A percentile compares a stretch with the other conserved stretches of the same genome.
Conservation (phyloP, 2,329 filamentous ascomycete species). For the Delphinella strobiligena region DNA sequence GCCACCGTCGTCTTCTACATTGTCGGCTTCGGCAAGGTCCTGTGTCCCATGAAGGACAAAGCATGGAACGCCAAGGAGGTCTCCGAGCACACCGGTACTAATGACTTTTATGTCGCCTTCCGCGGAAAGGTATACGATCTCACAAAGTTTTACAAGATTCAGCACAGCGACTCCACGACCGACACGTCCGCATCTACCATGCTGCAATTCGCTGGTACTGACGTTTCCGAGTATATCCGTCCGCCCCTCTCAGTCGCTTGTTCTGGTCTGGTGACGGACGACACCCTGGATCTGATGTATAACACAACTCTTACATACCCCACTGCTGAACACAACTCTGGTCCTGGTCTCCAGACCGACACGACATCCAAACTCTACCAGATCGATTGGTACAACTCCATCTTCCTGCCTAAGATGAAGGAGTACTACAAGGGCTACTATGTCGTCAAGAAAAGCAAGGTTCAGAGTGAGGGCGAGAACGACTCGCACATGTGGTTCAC, state of each 20-base stretch:
- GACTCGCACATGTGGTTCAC: constrained; percentile 67
- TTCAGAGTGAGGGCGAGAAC: constrained; percentile 55
- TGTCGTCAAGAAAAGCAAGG: constrained; percentile 51
- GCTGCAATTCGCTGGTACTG: constrained; percentile 63
- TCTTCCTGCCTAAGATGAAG: constrained; percentile 67
- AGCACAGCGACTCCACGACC: constrained; percentile 66
- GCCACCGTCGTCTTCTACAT: constrained; percentile 83
- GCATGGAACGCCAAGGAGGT: constrained; percentile 69
- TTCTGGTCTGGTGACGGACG: constrained; percentile 52
- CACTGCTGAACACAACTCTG: constrained; percentile 54
- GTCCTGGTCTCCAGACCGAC: constrained; percentile 44
- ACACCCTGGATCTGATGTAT: constrained; percentile 43
- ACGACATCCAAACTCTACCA: constrained; percentile 46
- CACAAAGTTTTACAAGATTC: constrained; percentile 69
- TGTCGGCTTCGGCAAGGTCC: constrained; percentile 65
- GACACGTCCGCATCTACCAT: constrained; percentile 53
- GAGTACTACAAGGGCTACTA: constrained; percentile 80
- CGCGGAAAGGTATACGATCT: constrained; percentile 88
- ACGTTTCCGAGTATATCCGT: constrained; percentile 76
- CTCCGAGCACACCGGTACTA: constrained; percentile 52
- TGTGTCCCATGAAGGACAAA: constrained; percentile 88
- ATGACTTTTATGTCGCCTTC: constrained; percentile 79
- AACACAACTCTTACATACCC: constrained; percentile 49
- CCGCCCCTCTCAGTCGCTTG: constrained; percentile 67
- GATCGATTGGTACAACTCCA: constrained; percentile 63